Conservation (phyloP, 352 stramenopile genomes). For the Phytophthora pinifolia region DNA sequence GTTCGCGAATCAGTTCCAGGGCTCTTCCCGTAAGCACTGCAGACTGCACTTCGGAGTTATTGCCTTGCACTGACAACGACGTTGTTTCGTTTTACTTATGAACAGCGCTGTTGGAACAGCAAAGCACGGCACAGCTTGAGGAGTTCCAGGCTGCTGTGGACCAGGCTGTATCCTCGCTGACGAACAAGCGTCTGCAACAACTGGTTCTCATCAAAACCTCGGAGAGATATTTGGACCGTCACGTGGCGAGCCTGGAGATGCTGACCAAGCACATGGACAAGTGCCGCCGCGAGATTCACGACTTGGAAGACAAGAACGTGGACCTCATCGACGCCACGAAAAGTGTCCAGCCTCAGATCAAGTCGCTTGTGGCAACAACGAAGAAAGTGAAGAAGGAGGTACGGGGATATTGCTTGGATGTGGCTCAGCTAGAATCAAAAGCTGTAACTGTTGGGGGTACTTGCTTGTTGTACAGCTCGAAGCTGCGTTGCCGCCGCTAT, state of each 20-base stretch:
- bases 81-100: conserved; percentile 4
- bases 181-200: conserved; percentile 71
- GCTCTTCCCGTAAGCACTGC: conserved; percentile 45
- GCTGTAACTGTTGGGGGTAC: conserved; percentile 7
- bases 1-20: conserved; percentile 78
- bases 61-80: conserved; percentile 10
- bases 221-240: conserved; percentile 68
- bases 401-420: conserved; percentile 3
- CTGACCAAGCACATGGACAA: conserved; percentile 75
- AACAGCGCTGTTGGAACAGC: conserved; percentile 60
- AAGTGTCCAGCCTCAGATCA: conserved; percentile 59
- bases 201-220: conserved; percentile 77
- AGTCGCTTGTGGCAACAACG: conserved; percentile 43
- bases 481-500: conserved; percentile 52
- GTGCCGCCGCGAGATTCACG: conserved; percentile 58
- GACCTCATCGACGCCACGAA: conserved; percentile 61
- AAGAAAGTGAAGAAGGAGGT: conserved; percentile 78
- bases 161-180: conserved; percentile 47
- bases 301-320: conserved; percentile 73
- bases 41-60: not conserved
- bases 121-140: conserved; percentile 54
- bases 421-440: not conserved
- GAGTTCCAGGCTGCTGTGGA: conserved; percentile 42
- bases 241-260: conserved; percentile 70
- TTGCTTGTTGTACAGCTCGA: conserved; percentile 43